Conservation (phyloP, 306 rosid genomes). For the Ammopiptanthus mongolicus region DNA sequence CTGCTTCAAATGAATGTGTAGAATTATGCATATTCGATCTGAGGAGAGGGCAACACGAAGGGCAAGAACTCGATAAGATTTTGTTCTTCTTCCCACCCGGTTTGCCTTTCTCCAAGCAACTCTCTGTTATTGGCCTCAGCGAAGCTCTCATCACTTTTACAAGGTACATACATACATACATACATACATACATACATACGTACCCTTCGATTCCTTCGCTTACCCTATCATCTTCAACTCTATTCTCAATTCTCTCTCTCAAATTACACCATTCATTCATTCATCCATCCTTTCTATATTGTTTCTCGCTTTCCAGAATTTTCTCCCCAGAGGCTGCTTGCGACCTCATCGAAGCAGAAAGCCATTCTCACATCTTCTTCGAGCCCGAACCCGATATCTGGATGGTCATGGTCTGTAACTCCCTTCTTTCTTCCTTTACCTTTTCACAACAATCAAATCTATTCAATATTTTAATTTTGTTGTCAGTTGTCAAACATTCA, state of each 20-base stretch:
- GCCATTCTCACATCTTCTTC: constrained; percentile 70
- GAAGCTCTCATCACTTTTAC: constrained; percentile 97
- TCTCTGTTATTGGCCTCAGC: constrained; percentile 88
- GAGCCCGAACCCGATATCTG: constrained; percentile 94
- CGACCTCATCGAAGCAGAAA: constrained; percentile 83
- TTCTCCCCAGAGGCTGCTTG: constrained; percentile 93
- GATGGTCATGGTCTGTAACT: constrained; percentile 73
- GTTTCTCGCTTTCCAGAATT: constrained; percentile 41
- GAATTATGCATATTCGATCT: constrained; percentile 82
- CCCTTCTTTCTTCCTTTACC: neutral
- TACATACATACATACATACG: no score
- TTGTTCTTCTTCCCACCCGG: constrained; percentile 83
- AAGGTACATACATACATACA: no score
- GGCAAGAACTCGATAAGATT: constrained; percentile 93
- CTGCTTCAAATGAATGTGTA: constrained; percentile 46
- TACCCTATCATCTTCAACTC: no score
- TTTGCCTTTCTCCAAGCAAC: constrained; percentile 77
- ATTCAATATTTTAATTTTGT: no score
- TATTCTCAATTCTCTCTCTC: no score
- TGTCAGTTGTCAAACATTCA: no score
- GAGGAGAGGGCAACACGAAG: constrained; percentile 91
- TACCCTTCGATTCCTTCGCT: no score
- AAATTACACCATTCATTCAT: no score
- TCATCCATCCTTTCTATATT: neutral
- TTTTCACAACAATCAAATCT: no score